Evolutionary conservation across 441 rosid species (phyloP).

Genomic region (Erodium trifolium): DNA sequence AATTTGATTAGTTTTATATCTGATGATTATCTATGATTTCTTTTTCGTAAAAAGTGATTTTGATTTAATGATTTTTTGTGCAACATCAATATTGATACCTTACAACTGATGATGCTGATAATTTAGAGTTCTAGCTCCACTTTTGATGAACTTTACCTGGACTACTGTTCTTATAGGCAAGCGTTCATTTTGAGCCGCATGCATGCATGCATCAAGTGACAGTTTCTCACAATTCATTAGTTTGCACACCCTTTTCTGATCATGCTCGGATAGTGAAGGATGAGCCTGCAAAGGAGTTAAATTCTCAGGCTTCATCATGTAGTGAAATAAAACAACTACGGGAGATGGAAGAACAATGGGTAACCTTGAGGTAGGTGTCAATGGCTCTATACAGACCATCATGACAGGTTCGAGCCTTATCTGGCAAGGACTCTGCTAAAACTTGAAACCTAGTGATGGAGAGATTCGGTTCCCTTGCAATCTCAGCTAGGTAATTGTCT

Average conservation of each 20-base stretch:
- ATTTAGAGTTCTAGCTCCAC: neutral
- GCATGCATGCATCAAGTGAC: constrained; percentile 91
- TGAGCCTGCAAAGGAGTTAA: constrained; percentile 57
- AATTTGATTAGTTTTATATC: neutral
- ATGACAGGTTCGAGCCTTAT: constrained; percentile 81
- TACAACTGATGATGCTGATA: neutral
- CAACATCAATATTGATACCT: too few relatives aligned
- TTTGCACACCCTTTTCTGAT: constrained; percentile 79
- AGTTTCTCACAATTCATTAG: constrained; percentile 94
- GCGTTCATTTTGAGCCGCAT: constrained; percentile 89
- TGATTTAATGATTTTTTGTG: too few relatives aligned
- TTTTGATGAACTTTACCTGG: constrained; percentile 27
- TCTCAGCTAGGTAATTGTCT: constrained; percentile 87
- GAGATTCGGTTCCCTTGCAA: constrained; percentile 73
- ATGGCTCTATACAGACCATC: constrained; percentile 89
- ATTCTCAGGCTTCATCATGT: constrained; percentile 53
- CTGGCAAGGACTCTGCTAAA: constrained; percentile 83
- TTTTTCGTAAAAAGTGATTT: neutral
- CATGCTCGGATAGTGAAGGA: constrained; percentile 89
- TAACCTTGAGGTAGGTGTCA: constrained; percentile 91
- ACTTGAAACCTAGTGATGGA: constrained; percentile 85
- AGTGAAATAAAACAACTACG: neutral
- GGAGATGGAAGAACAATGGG: constrained; percentile 24
- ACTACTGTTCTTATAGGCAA: constrained; percentile 78
- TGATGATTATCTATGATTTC: constrained; percentile 20